These are phyloP conservation scores for Immersiella caudata DNA, from an alignment of 495 filamentous ascomycete genomes.

Conservation along the genomic window DNA sequence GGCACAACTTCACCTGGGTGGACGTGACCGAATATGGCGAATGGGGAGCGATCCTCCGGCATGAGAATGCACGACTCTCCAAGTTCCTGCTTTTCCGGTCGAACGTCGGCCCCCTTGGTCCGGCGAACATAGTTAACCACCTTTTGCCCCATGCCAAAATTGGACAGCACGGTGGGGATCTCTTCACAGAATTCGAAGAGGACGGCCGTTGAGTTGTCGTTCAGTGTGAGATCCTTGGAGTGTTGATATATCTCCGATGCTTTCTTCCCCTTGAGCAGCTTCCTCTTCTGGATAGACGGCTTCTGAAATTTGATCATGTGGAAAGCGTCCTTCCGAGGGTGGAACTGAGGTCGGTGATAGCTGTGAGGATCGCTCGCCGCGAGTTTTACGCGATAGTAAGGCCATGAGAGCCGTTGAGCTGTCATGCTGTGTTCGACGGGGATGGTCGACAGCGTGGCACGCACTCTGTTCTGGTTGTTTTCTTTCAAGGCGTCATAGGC, in stretches of 20 bases:
- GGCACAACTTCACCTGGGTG: slow-evolving; percentile 87
- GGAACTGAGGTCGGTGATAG: slow-evolving; percentile 78
- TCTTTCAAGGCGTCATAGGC: slow-evolving; percentile 95
- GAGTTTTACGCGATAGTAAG: slow-evolving; percentile 87
- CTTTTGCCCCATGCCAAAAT: slow-evolving; percentile 94
- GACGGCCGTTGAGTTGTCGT: slow-evolving; percentile 82
- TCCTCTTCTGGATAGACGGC: slow-evolving; percentile 72
- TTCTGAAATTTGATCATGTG: slow-evolving; percentile 60
- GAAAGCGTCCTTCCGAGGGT: slow-evolving; percentile 58
- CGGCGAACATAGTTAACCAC: slow-evolving; percentile 96
- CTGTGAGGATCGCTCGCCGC: slow-evolving; percentile 78
- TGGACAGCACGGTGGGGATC: slow-evolving; percentile 85
- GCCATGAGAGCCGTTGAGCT: slow-evolving; percentile 86
- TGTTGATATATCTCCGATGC: slow-evolving; percentile 72
- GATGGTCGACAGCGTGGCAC: slow-evolving; percentile 83
- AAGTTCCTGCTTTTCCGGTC: slow-evolving; percentile 56
- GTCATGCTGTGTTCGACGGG: slow-evolving; percentile 90
- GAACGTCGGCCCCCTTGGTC: slow-evolving; percentile 72
- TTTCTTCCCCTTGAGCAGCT: slow-evolving; percentile 74
- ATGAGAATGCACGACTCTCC: slow-evolving; percentile 86
- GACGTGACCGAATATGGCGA: slow-evolving; percentile 90
- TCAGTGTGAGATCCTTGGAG: slow-evolving; percentile 76
- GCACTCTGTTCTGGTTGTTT: slow-evolving; percentile 93
- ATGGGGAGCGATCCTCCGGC: slow-evolving; percentile 92
- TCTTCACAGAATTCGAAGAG: slow-evolving; percentile 97